Conservation (phyloP, 768 basidiomycete genomes). For the Lactarius vividus region DNA sequence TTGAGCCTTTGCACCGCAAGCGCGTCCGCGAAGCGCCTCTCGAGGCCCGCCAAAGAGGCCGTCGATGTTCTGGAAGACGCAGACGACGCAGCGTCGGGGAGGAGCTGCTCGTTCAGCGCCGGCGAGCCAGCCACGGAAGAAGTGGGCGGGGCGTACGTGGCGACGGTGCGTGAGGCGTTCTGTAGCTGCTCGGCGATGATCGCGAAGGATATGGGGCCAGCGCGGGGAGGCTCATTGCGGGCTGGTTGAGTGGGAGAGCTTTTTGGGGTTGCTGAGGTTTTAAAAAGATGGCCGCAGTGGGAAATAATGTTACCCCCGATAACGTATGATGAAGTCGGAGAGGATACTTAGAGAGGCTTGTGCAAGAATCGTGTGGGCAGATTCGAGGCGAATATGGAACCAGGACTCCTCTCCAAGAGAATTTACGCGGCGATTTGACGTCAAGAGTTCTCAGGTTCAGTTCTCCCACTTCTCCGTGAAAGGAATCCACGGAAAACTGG, state of each 20-base stretch:
- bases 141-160: slow-evolving; percentile 31
- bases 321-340: too few species aligned
- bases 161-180: slow-evolving; percentile 40
- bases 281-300: too few species aligned
- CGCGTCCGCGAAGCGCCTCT: slow-evolving; percentile 37
- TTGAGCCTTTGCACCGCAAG: slow-evolving; percentile 37
- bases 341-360: too few species aligned
- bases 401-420: too few species aligned
- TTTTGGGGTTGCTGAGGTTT: neutral
- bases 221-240: neutral
- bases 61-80: too few species aligned
- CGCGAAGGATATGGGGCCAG: slow-evolving; percentile 34
- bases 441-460: too few species aligned
- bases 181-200: slow-evolving; percentile 42
- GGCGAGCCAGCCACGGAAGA: neutral
- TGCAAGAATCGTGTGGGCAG: too few species aligned
- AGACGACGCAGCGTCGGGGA: neutral
- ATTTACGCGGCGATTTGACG: too few species aligned
- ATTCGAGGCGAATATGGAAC: too few species aligned
- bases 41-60: slow-evolving; percentile 35
- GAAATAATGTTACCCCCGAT: too few species aligned
- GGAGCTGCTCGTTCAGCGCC: neutral
- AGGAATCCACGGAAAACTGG: too few species aligned
- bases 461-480: too few species aligned
- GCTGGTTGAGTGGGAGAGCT: neutral